Base-by-base conservation (phyloP, 345 rosid genomes). In the Salix brachista region DNA sequence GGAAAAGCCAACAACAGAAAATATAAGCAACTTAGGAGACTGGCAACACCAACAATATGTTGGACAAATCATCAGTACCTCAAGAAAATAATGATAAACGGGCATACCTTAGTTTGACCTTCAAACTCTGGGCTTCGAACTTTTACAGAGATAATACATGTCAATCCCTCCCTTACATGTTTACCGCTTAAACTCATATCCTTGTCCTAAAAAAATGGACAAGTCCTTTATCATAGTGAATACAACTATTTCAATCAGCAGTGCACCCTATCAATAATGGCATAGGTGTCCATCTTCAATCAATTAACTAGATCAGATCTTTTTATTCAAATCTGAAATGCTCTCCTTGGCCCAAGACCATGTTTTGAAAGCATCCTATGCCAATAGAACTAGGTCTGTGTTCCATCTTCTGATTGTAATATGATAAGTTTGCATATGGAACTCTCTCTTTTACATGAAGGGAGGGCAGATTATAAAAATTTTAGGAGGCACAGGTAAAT, bases 61-160 rank as follows among this genome's bases (percentile, higher is more conserved):
- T 19, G 68, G 74, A 56, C 9, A 67, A 32, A 60, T 30, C 52
- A 68, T 23, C 6, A 67, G 68, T 44, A 80, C 44, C 32, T 14
- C 39, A 4, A 65, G 62, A 71, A 79, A 37, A 74, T 26, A 21
- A 42, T 37, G 44, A 71, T 71, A 46, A 70, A 81, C 52, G 73
- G 62, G 17, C 25, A 75, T 89, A 94, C 99, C 97, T 96, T 94
- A 36, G 99, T 96, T 84, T 96, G 99, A 75, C 99, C 99, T 90
- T 96, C 98, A 85, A 96, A 96, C 85, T 96, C 99, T 19, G 99
- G 99, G 84, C 90, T 94, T 52, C 97, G 89, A 88, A 96, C 92
- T 88, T 92, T 94, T 77, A 96, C 97, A n/a, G 99, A 94, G 76
- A 96, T 82, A 75, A 96, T 85, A 83, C 98, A 92, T 44, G 99